phyloP scores from a whole-genome alignment of 208 protist genomes.

The Phytomonas sp. region DNA sequence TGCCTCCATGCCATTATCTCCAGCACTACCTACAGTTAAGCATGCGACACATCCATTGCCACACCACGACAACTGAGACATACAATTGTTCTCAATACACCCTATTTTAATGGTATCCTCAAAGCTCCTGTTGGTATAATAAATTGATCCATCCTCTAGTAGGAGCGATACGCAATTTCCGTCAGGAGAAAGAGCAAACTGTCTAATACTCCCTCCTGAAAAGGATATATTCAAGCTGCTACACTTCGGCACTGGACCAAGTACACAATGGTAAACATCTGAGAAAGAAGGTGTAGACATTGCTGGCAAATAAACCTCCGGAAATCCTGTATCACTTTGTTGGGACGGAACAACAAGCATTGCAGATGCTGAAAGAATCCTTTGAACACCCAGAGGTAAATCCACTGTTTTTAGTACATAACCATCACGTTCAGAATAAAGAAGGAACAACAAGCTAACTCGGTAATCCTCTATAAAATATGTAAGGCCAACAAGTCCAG shows the following conservation, averaged over 20 bases:
- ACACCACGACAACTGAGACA: constrained; percentile 55
- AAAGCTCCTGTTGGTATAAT: constrained; percentile 39
- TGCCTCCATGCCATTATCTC: constrained; percentile 14
- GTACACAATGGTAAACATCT: constrained; percentile 22
- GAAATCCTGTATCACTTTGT: constrained; percentile 15
- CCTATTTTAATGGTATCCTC: constrained; percentile 44
- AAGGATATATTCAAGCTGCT: constrained; percentile 39
- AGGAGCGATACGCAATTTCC: constrained; percentile 33
- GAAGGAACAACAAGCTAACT: constrained; percentile 3
- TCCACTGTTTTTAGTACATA: constrained; percentile 20
- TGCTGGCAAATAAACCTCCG: constrained; percentile 24
- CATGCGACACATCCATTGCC: constrained; percentile 20
- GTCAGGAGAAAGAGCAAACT: constrained; percentile 49
- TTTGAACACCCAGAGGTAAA: constrained; percentile 14
- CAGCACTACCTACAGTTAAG: constrained; percentile 15
- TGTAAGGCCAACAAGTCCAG: constrained; percentile 36
- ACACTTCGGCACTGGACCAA: constrained; percentile 8
- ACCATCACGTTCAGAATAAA: constrained; percentile 10
- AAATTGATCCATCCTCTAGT: constrained; percentile 55
- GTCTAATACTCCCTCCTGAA: constrained; percentile 41
- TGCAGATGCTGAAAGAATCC: constrained; percentile 9
- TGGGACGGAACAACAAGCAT: constrained; percentile 20
- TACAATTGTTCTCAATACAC: constrained; percentile 8
- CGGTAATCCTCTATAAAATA: constrained; percentile 10
- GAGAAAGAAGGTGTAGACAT: constrained; percentile 13